Conservation (phyloP, 1,284 basidiomycete species). For the Ceraceosorus bombacis region DNA sequence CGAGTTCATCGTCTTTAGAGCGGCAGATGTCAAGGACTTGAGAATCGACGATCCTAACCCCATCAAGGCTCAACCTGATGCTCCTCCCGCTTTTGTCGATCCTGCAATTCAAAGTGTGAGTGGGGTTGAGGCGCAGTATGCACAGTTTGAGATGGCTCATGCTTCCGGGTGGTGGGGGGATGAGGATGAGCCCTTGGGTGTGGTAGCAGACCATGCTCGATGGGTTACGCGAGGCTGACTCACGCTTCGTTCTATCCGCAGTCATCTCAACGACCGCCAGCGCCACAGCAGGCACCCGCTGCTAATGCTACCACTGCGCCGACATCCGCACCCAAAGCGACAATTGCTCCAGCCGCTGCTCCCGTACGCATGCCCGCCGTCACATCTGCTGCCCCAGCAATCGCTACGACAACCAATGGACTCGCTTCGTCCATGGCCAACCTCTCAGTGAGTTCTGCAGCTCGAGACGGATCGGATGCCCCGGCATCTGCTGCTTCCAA, state of each 20-base stretch:
- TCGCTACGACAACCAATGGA: background rate
- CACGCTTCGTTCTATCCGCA: too few species aligned
- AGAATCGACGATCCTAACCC: conserved; percentile 49
- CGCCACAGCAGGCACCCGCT: background rate
- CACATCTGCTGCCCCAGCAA: background rate
- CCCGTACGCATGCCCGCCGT: background rate
- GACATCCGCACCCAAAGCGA: background rate
- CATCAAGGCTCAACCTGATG: conserved; percentile 18
- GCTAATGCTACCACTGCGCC: background rate
- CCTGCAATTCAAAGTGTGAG: conserved; percentile 43
- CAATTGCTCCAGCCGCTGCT: background rate
- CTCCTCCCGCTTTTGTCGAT: conserved; percentile 27
- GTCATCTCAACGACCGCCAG: background rate
- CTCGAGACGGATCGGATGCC: too few species aligned
- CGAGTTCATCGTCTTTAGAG: conserved; percentile 55
- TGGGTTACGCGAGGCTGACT: too few species aligned
- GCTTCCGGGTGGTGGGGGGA: too few species aligned
- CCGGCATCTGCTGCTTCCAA: too few species aligned
- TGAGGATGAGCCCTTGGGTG: too few species aligned
- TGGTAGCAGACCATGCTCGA: too few species aligned
- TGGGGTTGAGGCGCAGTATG: conserved; percentile 1
- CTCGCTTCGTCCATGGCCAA: background rate
- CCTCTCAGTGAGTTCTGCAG: background rate
- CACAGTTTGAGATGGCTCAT: too few species aligned
- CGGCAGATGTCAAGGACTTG: conserved; percentile 50